phyloP scores from a whole-genome alignment of 176 grass and related monocot species.

The Coix lacrymajobi region DNA sequence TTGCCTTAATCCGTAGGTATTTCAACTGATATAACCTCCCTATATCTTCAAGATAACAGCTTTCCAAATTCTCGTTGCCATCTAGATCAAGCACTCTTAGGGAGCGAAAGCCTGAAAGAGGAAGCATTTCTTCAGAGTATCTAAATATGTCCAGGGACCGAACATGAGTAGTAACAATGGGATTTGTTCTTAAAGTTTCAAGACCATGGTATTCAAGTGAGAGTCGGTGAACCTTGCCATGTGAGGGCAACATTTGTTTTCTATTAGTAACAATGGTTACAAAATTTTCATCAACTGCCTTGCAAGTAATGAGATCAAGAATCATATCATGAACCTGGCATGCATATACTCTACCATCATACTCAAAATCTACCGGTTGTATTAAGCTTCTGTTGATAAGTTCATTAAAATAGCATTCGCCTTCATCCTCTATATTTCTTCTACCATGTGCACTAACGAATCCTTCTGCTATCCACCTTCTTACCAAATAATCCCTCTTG shows the following conservation, averaged over 20 bases:
- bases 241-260: neutral
- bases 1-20: slow-evolving; percentile 34
- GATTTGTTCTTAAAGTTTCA: neutral
- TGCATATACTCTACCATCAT: slow-evolving; percentile 16
- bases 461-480: slow-evolving; percentile 51
- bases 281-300: slow-evolving; percentile 38
- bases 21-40: slow-evolving; percentile 24
- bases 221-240: slow-evolving; percentile 31
- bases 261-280: neutral
- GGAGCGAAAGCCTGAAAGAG: neutral
- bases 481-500: slow-evolving; percentile 36
- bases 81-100: slow-evolving; percentile 50
- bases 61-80: slow-evolving; percentile 27
- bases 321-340: slow-evolving; percentile 46
- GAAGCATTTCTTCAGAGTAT: slow-evolving; percentile 20
- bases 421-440: slow-evolving; percentile 32
- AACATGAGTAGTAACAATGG: slow-evolving; percentile 28
- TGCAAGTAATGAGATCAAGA: slow-evolving; percentile 42
- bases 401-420: slow-evolving; percentile 60
- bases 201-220: neutral
- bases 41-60: slow-evolving; percentile 32
- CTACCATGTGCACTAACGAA: slow-evolving; percentile 23
- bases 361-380: slow-evolving; percentile 19
- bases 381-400: slow-evolving; percentile 58
- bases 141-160: slow-evolving; percentile 36